Evolutionary conservation across 2,329 filamentous ascomycete species (phyloP).

Genomic region (Colletotrichum sp.): DNA sequence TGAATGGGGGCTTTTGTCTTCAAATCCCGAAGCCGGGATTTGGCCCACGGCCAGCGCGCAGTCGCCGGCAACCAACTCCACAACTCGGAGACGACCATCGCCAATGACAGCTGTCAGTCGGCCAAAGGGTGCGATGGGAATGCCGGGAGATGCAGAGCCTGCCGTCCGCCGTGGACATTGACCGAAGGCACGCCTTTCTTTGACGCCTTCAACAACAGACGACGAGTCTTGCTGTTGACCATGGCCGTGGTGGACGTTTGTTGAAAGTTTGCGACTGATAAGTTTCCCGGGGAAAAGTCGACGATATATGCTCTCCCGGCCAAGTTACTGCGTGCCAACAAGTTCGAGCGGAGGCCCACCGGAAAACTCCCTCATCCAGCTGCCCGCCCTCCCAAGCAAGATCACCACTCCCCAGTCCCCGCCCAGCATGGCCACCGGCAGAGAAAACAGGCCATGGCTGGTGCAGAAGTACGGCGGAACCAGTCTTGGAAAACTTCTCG

Average conservation of each 20-base stretch:
- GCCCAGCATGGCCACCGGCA: constrained; percentile 27
- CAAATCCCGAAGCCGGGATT: constrained; percentile 19
- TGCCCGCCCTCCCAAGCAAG: neutral
- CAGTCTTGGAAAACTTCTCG: constrained; percentile 90
- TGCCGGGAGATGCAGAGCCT: neutral
- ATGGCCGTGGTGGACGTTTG: neutral
- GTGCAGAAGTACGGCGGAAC: constrained; percentile 97
- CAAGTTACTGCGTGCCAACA: neutral
- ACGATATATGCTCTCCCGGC: neutral
- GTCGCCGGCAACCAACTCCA: constrained; percentile 4
- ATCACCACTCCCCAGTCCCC: neutral
- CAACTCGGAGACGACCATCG: neutral
- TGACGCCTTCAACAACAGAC: neutral
- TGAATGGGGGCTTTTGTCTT: neutral
- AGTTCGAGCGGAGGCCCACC: neutral
- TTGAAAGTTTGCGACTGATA: neutral
- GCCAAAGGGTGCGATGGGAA: neutral
- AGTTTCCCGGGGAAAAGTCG: neutral
- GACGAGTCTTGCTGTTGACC: neutral
- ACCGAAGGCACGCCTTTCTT: neutral
- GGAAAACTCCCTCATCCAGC: neutral
- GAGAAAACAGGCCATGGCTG: constrained; percentile 67
- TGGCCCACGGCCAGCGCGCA: constrained; percentile 1
- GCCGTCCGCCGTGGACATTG: neutral
- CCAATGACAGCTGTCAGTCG: neutral